Base-by-base conservation (phyloP, 371 early-diverging fungal genomes). In the Mycotypha africana region DNA sequence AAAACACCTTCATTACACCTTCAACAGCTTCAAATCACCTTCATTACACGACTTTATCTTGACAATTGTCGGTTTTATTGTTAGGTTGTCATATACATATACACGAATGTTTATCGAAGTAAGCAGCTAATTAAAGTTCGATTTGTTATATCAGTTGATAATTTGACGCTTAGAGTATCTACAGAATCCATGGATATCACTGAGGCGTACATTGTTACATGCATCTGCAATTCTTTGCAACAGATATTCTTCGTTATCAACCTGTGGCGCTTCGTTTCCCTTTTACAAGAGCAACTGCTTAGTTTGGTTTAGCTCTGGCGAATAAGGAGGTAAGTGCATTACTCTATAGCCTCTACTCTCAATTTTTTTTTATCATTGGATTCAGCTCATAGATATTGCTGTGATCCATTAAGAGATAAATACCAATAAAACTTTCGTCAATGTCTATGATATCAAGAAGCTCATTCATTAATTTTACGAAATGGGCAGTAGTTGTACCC, bases 261-360 rank as follows among this genome's bases (percentile, higher is more conserved):
- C n/a, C 38, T 16, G 23, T 47, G 38, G 24, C 44, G 47, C 44
- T 47, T 53, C 30, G 44, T 54, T 28, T 54, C 25, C 54, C 44
- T 47, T 54, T 43, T 2, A 48, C 44, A 17, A 54, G 19, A 19
- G 36, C 35, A 44, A 48, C 39, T 48, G 34, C 21, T 47, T 44
- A 32, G 32, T 47, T 17, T 38, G 43, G 26, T 38, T 53, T 32
- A 38, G 17, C 30, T 53, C 43, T 19, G 48, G 30, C 26, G 52
- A 51, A 31, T 36, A 50, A 36, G 42, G 43, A 28, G 26, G n/a
- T 2, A 45, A 20, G 36, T 41, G 41, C 49, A 48, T 48, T 17
- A 48, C 24, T 34, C 17, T 48, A 24, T 41, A 48, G 20, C 41
- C 41, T 48, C 34, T 48, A 40, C 34, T 8, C 17, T 48, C 39